Conservation (phyloP, 1,284 basidiomycete genomes). For the Gymnopus androsaceus region DNA sequence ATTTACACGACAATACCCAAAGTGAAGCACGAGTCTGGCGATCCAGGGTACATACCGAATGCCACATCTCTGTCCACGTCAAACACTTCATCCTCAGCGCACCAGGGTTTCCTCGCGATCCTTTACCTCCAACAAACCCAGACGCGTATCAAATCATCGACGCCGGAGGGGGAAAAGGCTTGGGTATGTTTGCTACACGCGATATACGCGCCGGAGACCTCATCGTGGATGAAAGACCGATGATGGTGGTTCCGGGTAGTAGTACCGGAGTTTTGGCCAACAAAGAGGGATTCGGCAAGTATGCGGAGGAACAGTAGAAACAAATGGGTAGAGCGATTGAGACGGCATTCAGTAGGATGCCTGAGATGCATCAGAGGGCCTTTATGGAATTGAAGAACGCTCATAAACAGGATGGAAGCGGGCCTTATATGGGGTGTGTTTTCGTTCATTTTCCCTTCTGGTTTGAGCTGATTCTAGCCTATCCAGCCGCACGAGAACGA, state of each 20-base stretch:
- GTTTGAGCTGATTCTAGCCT: background rate
- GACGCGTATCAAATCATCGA: background rate
- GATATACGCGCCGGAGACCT: slow-evolving; percentile 11
- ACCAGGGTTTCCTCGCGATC: slow-evolving; percentile 3
- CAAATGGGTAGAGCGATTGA: slow-evolving; percentile 1
- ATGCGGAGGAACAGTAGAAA: slow-evolving; percentile 3
- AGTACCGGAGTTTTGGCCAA: too few relatives aligned
- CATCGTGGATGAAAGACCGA: slow-evolving; percentile 12
- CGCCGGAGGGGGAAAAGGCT: background rate
- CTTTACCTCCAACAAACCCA: background rate
- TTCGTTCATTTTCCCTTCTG: background rate
- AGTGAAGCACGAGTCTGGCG: too few relatives aligned
- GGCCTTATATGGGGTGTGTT: background rate
- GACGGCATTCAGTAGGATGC: slow-evolving; percentile 5
- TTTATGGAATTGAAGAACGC: slow-evolving; percentile 11
- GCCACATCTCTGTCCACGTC: too few relatives aligned
- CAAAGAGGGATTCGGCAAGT: background rate
- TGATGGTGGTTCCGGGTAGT: slow-evolving; percentile 5
- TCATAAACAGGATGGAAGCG: slow-evolving; percentile 14
- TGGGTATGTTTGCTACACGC: slow-evolving; percentile 13
- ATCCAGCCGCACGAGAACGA: too few relatives aligned
- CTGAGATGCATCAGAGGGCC: background rate
- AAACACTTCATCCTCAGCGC: background rate
- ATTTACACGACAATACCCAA: too few relatives aligned
- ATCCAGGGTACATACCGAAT: too few relatives aligned